Base-by-base conservation (phyloP, 805 yeast genomes). In the Candida sithepensis region DNA sequence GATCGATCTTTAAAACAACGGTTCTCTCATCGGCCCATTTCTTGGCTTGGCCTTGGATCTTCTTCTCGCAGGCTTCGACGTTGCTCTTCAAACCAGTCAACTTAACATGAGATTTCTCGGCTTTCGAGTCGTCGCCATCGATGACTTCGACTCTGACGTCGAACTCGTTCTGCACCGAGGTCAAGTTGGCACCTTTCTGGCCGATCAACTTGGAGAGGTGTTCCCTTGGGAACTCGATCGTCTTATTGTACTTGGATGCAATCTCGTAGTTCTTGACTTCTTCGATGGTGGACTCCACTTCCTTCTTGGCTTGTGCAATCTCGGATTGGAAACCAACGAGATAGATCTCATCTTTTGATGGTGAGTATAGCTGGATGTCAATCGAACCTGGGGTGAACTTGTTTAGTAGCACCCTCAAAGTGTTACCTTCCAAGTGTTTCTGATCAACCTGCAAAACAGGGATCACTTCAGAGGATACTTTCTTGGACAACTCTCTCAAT, bases 181-280 rank as follows among this genome's bases (percentile, higher is more conserved):
- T 78, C 61, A 94, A 69, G 61, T 82, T 81, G 39, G 88, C 70
- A 47, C 99, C 99, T 51, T 81, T 86, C 63, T 85, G 86, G 56
- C 99, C 99, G 66, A 94, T 89, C 45, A 95, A 74, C 68, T 94
- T 82, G 24, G 94, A 77, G 50, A 92, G 71, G 42, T 81, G 78
- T 44, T 74, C 69, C 2, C 81, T 67, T 52, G 97, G 95, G 62
- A 89, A 82, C 26, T 72, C 73, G 45, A 84, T 67, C 18, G 78
- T 69, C 16, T 76, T 63, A 48, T 61, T 58, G 66, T 73, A 73
- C 33, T 68, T 68, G 12, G 69, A 66, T 10, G 72, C 72, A 46
- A 55, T 57, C 44, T 66, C 72, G 48, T 66, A 67, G 50, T 68
- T 68, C 46, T 69, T 64, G 32, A 73, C 66, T 46, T 74, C 78